Conservation (phyloP, 1,284 basidiomycete species). For the Ceratobasidium theobromae region DNA sequence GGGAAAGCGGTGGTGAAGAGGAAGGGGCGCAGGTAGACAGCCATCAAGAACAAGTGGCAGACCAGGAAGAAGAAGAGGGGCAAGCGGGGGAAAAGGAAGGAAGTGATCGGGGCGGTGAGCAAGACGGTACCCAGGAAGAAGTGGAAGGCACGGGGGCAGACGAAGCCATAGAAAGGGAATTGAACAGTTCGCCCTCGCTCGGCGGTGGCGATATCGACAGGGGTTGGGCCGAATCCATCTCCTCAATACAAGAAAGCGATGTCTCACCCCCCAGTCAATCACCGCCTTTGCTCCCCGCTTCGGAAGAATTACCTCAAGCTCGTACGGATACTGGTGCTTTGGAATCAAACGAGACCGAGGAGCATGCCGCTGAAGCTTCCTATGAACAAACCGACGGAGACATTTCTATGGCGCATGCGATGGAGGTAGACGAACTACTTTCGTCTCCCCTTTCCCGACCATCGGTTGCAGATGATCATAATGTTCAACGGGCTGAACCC, state of each 20-base stretch:
- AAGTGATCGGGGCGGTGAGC: neutral
- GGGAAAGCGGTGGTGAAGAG: too few species aligned
- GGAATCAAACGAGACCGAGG: neutral
- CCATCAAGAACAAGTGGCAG: too few species aligned
- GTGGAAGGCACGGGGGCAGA: neutral
- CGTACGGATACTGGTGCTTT: neutral
- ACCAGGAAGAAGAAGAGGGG: neutral
- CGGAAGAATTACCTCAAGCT: neutral
- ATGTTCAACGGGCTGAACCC: neutral
- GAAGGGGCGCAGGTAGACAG: too few species aligned
- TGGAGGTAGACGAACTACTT: conserved; percentile 20
- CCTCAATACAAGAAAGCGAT: neutral
- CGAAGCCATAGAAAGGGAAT: neutral
- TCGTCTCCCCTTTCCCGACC: neutral
- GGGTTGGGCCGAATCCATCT: neutral
- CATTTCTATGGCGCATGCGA: conserved; percentile 9
- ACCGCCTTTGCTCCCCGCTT: too few species aligned
- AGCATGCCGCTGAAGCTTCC: neutral
- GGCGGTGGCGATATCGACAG: neutral
- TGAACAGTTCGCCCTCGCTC: neutral
- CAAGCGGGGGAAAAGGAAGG: neutral
- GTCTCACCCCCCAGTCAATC: neutral
- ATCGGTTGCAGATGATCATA: neutral
- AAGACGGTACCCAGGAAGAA: neutral
- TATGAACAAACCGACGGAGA: neutral